phyloP scores from a whole-genome alignment of 306 rosid genomes.

The Lathyrus oleraceus region DNA sequence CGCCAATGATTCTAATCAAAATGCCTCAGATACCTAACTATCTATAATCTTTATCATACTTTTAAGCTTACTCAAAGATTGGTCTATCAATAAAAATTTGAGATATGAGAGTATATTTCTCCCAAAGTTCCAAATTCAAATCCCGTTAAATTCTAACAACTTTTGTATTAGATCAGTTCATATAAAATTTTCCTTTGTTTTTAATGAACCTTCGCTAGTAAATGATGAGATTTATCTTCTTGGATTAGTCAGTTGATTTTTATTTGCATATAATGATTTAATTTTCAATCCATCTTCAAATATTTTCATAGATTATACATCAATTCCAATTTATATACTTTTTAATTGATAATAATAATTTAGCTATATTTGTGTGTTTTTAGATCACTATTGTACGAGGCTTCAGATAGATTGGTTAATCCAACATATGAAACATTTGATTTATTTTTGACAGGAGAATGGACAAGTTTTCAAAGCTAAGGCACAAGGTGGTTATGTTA shows the following conservation, averaged over 20 bases:
- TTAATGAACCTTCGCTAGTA: no score
- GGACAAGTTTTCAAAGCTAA: slow-evolving; percentile 14
- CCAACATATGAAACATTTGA: slow-evolving; percentile 73
- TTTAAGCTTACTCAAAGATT: no score
- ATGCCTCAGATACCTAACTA: slow-evolving; percentile 41
- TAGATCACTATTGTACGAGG: slow-evolving; percentile 64
- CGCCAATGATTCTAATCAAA: slow-evolving; percentile 43
- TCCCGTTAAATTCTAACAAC: no score
- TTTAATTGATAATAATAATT: not conserved
- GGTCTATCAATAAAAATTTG: no score
- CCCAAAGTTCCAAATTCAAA: no score
- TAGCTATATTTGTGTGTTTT: slow-evolving; percentile 69
- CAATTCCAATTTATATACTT: not conserved
- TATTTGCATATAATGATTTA: no score
- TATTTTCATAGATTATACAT: not conserved
- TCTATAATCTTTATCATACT: not conserved
- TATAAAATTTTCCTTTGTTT: no score
- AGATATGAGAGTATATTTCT: no score
- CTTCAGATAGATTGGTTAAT: slow-evolving; percentile 68
- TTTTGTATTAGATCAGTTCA: no score
- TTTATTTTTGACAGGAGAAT: slow-evolving; percentile 50
- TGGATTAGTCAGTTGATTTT: no score
- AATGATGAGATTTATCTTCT: no score
- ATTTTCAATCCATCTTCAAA: not conserved
- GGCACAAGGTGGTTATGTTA: not conserved